Conservation (phyloP, 2,329 filamentous ascomycete species). For the Triangularia setosa region DNA sequence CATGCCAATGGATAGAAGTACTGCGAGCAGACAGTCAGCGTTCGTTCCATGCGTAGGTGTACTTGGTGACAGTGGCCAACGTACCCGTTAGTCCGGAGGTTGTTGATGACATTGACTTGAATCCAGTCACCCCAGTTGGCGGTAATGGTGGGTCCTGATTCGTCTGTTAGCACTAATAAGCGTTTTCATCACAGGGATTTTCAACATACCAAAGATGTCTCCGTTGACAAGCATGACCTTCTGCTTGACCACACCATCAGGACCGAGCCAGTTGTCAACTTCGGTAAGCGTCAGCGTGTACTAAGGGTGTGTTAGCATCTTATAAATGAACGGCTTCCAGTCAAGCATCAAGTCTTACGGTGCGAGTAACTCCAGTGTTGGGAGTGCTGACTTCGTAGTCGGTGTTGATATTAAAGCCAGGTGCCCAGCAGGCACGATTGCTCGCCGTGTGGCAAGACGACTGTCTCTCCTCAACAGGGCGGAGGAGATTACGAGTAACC, state of each 20-base stretch:
- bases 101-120: constrained; percentile 62
- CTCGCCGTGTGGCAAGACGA: constrained; percentile 26
- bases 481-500: constrained; percentile 1
- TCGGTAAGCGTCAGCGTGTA: constrained; percentile 30
- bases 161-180: neutral
- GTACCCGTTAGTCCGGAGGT: constrained; percentile 46
- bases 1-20: constrained; percentile 49
- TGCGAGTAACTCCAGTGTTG: constrained; percentile 23
- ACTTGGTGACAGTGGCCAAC: neutral
- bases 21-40: constrained; percentile 18
- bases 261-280: constrained; percentile 28
- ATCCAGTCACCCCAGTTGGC: constrained; percentile 50
- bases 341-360: constrained; percentile 10
- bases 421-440: constrained; percentile 30
- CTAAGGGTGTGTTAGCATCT: constrained; percentile 13
- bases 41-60: constrained; percentile 20
- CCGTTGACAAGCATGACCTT: constrained; percentile 46
- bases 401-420: constrained; percentile 30
- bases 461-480: constrained; percentile 5
- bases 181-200: neutral
- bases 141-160: constrained; percentile 48
- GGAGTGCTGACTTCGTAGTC: constrained; percentile 29
- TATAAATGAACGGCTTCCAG: neutral
- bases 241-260: constrained; percentile 29
- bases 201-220: constrained; percentile 15